Evolutionary conservation across 2,329 filamentous ascomycete species (phyloP).

Genomic region (Penicillium aurantiogriseum): DNA sequence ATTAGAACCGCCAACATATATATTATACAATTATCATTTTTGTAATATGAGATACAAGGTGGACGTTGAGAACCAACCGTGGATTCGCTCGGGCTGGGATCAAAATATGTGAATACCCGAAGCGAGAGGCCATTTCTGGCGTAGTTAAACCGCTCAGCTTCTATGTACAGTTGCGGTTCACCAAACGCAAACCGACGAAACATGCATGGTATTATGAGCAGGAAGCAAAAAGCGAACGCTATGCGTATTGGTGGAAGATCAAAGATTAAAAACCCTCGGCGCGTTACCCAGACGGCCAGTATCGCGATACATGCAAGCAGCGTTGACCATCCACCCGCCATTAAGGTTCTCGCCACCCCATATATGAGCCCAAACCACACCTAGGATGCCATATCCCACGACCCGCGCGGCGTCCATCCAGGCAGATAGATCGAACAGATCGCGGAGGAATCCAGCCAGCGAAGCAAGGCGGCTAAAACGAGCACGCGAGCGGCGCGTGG

Average conservation of each 20-base stretch:
- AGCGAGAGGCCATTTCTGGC: neutral
- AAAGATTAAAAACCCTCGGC: slow-evolving; percentile 40
- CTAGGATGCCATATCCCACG: slow-evolving; percentile 52
- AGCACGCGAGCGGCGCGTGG: slow-evolving; percentile 33
- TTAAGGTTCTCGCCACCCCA: slow-evolving; percentile 55
- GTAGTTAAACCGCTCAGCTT: neutral
- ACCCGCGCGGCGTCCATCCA: slow-evolving; percentile 54
- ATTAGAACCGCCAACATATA: neutral
- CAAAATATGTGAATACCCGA: neutral
- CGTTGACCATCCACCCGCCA: slow-evolving; percentile 58
- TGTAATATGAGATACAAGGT: neutral
- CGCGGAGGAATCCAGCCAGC: slow-evolving; percentile 32
- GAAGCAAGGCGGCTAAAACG: slow-evolving; percentile 24
- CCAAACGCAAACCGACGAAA: neutral
- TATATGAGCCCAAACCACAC: slow-evolving; percentile 59
- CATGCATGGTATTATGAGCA: neutral
- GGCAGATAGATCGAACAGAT: slow-evolving; percentile 35
- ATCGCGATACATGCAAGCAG: slow-evolving; percentile 48
- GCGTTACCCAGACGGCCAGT: slow-evolving; percentile 38
- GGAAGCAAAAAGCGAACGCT: slow-evolving; percentile 1
- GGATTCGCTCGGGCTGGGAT: neutral
- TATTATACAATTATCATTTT: neutral
- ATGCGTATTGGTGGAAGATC: slow-evolving; percentile 1
- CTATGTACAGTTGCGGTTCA: neutral
- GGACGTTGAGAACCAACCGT: neutral